Conservation (phyloP, 495 filamentous ascomycete species). For the Achaetomiella virescens region DNA sequence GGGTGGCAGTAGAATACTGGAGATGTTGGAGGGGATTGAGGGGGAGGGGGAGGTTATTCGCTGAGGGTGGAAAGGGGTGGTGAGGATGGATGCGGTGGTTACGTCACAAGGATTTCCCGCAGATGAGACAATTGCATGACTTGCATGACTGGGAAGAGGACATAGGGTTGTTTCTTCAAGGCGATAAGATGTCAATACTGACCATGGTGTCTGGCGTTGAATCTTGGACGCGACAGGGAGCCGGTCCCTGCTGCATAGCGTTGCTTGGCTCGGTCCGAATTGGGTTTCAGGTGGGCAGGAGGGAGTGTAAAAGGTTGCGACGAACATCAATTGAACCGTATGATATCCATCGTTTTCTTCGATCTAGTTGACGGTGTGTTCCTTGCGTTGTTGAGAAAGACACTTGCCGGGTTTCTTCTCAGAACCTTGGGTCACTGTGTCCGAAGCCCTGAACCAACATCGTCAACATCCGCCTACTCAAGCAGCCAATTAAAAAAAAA, state of each 20-base stretch:
- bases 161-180: neutral
- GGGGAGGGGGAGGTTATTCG: slow-evolving; percentile 60
- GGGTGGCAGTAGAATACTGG: slow-evolving; percentile 83
- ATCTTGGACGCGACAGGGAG: neutral
- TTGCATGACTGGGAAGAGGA: neutral
- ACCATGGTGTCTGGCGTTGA: neutral
- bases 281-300: neutral
- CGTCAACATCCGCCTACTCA: no score
- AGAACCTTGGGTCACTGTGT: no score
- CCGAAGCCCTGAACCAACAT: no score
- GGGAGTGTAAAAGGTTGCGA: neutral
- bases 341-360: neutral
- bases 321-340: slow-evolving; percentile 5
- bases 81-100: neutral
- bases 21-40: slow-evolving; percentile 78
- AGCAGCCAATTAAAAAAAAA: no score
- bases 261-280: slow-evolving; percentile 1
- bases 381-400: neutral
- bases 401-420: no score
- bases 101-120: no score
- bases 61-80: slow-evolving; percentile 20
- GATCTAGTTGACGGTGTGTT: neutral
- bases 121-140: neutral
- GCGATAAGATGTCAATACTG: neutral
- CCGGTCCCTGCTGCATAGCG: neutral